phyloP scores from a whole-genome alignment of 2,329 filamentous ascomycete species.

The Aureobasidium namibiae region DNA sequence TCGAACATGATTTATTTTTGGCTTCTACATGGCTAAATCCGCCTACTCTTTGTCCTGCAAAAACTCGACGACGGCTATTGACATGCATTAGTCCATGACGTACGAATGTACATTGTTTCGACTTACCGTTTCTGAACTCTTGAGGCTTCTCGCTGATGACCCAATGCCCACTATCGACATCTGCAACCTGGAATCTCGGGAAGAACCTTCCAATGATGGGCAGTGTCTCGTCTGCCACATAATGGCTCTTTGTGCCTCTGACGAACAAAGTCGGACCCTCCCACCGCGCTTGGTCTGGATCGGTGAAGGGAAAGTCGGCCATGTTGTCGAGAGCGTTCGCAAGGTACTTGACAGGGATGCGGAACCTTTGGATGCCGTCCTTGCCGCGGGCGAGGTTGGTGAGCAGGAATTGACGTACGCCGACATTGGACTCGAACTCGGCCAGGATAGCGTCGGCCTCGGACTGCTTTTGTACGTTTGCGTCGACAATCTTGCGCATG shows the following conservation, averaged over 20 bases:
- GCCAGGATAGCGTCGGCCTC: slow-evolving; percentile 75
- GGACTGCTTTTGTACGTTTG: slow-evolving; percentile 56
- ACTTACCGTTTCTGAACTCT: slow-evolving; percentile 63
- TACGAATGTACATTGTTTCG: neutral
- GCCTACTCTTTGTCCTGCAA: slow-evolving; percentile 45
- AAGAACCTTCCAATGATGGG: slow-evolving; percentile 78
- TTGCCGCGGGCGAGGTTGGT: slow-evolving; percentile 63
- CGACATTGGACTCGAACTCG: slow-evolving; percentile 63
- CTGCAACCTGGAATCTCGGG: slow-evolving; percentile 62
- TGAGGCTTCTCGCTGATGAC: slow-evolving; percentile 82
- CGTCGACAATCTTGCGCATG: slow-evolving; percentile 73
- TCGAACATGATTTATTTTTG: neutral
- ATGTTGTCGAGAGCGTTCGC: slow-evolving; percentile 61
- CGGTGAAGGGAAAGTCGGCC: slow-evolving; percentile 80
- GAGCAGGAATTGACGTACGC: slow-evolving; percentile 84
- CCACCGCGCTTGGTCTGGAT: slow-evolving; percentile 61
- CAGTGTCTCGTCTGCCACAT: slow-evolving; percentile 71
- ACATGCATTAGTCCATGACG: neutral
- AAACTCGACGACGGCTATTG: slow-evolving; percentile 56
- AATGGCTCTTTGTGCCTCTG: slow-evolving; percentile 65
- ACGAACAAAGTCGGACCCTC: slow-evolving; percentile 75
- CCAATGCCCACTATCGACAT: slow-evolving; percentile 79
- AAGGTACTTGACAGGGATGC: slow-evolving; percentile 68
- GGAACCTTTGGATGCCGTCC: slow-evolving; percentile 57
- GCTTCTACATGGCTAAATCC: neutral